Evolutionary conservation across 2,329 filamentous ascomycete genomes (phyloP).

Genomic region (Epichloe uncinata): DNA sequence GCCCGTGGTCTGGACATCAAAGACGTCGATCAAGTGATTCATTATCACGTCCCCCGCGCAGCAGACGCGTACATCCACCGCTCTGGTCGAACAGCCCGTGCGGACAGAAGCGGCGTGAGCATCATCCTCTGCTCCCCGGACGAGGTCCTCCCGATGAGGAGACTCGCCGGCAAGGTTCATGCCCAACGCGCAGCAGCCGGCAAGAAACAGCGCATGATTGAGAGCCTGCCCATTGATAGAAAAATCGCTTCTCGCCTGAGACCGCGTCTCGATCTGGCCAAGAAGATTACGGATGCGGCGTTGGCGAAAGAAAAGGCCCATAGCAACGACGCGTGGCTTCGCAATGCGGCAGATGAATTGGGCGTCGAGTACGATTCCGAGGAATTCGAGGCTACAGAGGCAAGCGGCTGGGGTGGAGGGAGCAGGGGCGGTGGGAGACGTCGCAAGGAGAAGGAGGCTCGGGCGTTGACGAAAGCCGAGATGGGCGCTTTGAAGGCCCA

Average conservation of each 20-base stretch:
- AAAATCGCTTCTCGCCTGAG: slow-evolving; percentile 65
- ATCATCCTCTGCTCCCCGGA: slow-evolving; percentile 85
- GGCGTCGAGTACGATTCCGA: slow-evolving; percentile 90
- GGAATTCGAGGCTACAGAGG: slow-evolving; percentile 69
- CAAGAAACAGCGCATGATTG: slow-evolving; percentile 48
- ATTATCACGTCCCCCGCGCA: slow-evolving; percentile 87
- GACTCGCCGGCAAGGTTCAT: slow-evolving; percentile 82
- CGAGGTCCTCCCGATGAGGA: slow-evolving; percentile 71
- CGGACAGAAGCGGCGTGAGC: slow-evolving; percentile 61
- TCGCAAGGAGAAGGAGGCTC: slow-evolving; percentile 59
- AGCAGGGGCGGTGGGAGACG: slow-evolving; percentile 62
- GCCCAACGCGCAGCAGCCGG: slow-evolving; percentile 38
- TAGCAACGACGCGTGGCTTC: slow-evolving; percentile 75
- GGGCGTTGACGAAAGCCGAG: slow-evolving; percentile 58
- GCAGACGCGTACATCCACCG: slow-evolving; percentile 93
- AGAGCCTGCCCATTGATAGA: slow-evolving; percentile 71
- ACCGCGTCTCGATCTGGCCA: slow-evolving; percentile 66
- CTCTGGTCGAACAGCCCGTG: slow-evolving; percentile 86
- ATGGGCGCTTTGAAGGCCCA: slow-evolving; percentile 56
- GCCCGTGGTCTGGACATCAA: slow-evolving; percentile 90
- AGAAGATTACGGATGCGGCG: slow-evolving; percentile 68
- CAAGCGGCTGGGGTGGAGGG: slow-evolving; percentile 43
- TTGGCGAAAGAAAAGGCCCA: slow-evolving; percentile 80
- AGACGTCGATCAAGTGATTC: slow-evolving; percentile 75
- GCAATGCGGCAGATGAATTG: slow-evolving; percentile 75